These are phyloP conservation scores for Monosporozyma siamensis DNA, from an alignment of 805 yeast genomes.

Conservation along the genomic window DNA sequence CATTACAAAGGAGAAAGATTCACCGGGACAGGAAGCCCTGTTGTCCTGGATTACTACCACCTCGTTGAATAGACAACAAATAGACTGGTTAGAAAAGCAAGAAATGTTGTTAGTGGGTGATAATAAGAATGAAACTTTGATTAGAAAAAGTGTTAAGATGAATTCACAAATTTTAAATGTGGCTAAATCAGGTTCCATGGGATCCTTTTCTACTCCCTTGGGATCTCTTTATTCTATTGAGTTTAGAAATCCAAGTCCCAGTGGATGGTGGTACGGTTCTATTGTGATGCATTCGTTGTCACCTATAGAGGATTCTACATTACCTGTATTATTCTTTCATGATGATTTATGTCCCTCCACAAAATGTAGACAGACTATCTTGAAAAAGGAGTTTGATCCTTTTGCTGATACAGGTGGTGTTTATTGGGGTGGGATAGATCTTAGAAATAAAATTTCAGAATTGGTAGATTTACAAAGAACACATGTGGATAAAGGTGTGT, in stretches of 20 bases:
- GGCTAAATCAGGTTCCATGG: constrained; percentile 2
- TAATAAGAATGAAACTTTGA: not conserved
- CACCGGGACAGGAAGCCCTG: constrained; percentile 34
- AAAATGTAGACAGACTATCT: constrained; percentile 45
- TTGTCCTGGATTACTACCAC: constrained; percentile 23
- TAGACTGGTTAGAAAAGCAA: constrained; percentile 13
- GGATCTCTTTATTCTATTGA: constrained; percentile 69
- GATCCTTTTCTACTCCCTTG: constrained; percentile 28
- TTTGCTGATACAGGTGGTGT: constrained; percentile 47
- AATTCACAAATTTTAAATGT: not conserved
- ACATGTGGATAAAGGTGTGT: constrained; percentile 60
- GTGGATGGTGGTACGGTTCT: constrained; percentile 91
- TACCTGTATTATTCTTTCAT: constrained; percentile 87
- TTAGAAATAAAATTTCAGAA: constrained; percentile 45
- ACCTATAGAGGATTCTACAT: constrained; percentile 38
- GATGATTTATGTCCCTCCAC: constrained; percentile 82
- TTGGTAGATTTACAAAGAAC: constrained; percentile 59
- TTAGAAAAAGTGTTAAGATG: not conserved
- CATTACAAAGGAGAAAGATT: constrained; percentile 43
- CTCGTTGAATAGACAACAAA: constrained; percentile 9
- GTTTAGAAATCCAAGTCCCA: constrained; percentile 63
- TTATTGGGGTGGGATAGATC: constrained; percentile 90
- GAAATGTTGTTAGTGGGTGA: constrained; percentile 6
- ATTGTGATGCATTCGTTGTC: constrained; percentile 57
- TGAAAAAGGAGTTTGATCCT: constrained; percentile 63